Conservation (phyloP, 2,329 filamentous ascomycete genomes). For the Graphilbum fragrans region DNA sequence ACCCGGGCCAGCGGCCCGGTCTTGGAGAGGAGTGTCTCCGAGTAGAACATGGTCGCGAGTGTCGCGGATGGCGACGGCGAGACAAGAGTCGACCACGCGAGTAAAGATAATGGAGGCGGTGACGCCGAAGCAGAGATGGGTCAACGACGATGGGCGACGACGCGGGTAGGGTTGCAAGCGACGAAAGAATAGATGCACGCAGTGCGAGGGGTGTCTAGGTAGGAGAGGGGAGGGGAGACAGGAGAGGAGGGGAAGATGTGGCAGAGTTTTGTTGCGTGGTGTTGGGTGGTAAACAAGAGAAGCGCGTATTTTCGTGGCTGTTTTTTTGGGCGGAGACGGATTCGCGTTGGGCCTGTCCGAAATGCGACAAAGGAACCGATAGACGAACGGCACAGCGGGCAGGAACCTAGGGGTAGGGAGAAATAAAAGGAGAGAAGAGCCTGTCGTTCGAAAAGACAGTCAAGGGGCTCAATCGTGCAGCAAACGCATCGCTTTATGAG, state of each 20-base stretch:
- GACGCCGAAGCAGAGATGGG: background rate
- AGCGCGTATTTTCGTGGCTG: conserved; percentile 1
- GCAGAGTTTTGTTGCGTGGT: background rate
- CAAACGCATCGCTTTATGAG: no score
- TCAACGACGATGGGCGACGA: no score
- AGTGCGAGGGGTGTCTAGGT: background rate
- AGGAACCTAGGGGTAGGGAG: no score
- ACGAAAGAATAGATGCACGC: no score
- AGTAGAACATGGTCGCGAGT: conserved; percentile 78
- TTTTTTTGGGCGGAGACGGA: background rate
- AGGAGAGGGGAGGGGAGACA: background rate
- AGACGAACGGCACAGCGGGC: no score
- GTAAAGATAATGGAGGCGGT: no score
- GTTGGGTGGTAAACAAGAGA: conserved; percentile 2
- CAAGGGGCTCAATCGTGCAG: no score
- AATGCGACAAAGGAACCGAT: background rate
- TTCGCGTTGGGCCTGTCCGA: background rate
- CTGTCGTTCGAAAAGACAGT: background rate
- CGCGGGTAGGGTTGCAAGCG: no score
- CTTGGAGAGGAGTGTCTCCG: conserved; percentile 89
- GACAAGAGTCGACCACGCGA: no score
- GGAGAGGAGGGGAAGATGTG: no score
- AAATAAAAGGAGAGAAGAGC: background rate
- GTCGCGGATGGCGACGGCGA: no score
- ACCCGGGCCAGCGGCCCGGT: conserved; percentile 93